Evolutionary conservation across 257 asterid species (phyloP).

Genomic region (Sherardia arvensis): DNA sequence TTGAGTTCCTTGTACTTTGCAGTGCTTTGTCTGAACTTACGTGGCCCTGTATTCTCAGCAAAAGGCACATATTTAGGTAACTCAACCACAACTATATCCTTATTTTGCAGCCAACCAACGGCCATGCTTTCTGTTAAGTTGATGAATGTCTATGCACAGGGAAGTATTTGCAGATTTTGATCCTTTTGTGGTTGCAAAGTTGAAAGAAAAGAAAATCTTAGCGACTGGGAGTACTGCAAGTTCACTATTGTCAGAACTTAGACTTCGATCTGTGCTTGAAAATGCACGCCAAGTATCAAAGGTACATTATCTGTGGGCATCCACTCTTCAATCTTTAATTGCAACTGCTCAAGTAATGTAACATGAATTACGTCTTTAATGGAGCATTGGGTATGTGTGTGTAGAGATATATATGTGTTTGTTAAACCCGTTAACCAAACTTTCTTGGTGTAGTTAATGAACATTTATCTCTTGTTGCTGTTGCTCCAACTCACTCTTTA

Average conservation of each 20-base stretch:
- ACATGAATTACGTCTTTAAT: neutral
- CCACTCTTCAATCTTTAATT: neutral
- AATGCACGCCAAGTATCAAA: slow-evolving; percentile 37
- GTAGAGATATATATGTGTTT: too few species aligned
- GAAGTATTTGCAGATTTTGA: slow-evolving; percentile 37
- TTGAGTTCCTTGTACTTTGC: slow-evolving; percentile 28
- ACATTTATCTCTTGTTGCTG: slow-evolving; percentile 1
- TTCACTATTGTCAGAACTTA: slow-evolving; percentile 29
- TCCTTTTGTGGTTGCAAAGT: slow-evolving; percentile 27
- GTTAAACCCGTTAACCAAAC: neutral
- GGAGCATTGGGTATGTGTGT: neutral
- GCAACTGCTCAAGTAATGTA: slow-evolving; percentile 1
- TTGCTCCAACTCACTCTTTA: slow-evolving; percentile 14
- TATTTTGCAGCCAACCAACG: neutral
- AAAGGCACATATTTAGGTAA: slow-evolving; percentile 34
- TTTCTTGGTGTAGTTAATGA: slow-evolving; percentile 4
- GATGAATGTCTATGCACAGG: slow-evolving; percentile 12
- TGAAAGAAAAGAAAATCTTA: slow-evolving; percentile 30
- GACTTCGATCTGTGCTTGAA: slow-evolving; percentile 30
- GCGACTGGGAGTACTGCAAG: slow-evolving; percentile 30
- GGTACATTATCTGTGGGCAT: slow-evolving; percentile 14
- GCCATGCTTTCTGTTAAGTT: neutral
- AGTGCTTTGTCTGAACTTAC: slow-evolving; percentile 33
- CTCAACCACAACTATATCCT: neutral
- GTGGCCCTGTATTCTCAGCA: slow-evolving; percentile 36